Conservation (phyloP, 1,284 basidiomycete genomes). For the Schizopora paradoxa region DNA sequence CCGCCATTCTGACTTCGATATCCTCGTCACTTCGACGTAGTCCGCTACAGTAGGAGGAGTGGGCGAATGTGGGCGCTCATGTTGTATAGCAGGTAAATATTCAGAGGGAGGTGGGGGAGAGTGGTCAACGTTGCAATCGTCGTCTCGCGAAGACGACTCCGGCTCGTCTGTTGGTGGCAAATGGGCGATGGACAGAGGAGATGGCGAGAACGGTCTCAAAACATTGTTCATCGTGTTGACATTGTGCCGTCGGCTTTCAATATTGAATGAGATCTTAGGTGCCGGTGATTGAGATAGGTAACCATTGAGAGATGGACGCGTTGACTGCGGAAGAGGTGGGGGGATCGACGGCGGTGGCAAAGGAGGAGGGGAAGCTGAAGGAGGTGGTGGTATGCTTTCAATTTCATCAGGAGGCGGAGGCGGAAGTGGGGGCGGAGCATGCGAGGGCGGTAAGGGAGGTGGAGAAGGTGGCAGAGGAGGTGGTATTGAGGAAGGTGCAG, state of each 20-base stretch:
- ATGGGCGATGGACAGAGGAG: no score
- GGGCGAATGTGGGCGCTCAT: constrained; percentile 14
- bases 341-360: constrained; percentile 22
- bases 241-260: no score
- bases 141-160: no score
- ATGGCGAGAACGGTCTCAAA: no score
- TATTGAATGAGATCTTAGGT: no score
- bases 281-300: constrained; percentile 16
- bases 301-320: not conserved
- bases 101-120: no score
- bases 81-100: constrained; percentile 18
- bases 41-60: constrained; percentile 15
- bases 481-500: constrained; percentile 21
- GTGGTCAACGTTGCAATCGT: no score
- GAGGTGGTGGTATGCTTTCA: no score
- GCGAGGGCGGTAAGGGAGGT: constrained; percentile 24
- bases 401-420: constrained; percentile 22
- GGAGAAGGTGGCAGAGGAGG: constrained; percentile 28
- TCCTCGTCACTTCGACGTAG: constrained; percentile 14
- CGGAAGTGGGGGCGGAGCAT: constrained; percentile 23
- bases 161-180: no score
- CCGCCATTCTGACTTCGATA: constrained; percentile 20
- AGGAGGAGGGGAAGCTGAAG: constrained; percentile 19
- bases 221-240: no score
- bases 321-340: constrained; percentile 6